Evolutionary conservation across 495 filamentous ascomycete species (phyloP), one percentile per base, ranked within the genome.

Genomic region (Physcia stellaris): DNA sequence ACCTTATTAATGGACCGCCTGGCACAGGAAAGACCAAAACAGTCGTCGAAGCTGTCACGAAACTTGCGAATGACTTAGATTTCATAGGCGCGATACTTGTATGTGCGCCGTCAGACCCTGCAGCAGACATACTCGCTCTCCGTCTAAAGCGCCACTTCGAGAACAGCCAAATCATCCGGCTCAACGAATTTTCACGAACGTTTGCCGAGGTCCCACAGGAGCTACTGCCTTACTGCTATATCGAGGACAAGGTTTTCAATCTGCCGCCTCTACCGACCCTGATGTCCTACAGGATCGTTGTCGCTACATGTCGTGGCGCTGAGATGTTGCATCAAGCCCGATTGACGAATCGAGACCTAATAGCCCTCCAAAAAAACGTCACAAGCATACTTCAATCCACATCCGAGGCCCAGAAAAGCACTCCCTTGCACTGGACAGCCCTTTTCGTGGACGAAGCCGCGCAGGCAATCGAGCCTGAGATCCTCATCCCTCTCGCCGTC

Each of bases 21-120:
- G 90, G 90, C 11, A 98, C 90, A 7, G 90, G 90, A 42, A 98
- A 98, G 61, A 98, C 90, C n/a, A 48, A 48, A 31, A 48, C 45
- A 26, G 32, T 48, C n/a, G 37, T 35, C 21, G 45, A 48, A 22
- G 13, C 35, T 22, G 40, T 48, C 13, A 35, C 30, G 16, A 40
- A 48, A 37, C 24, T 48, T 21, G 29, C 27, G n/a, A 28, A 34
- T 17, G 40, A 40, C 32, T 18, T 30, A 10, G 24, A 6, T n/a
- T 31, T 43, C 12, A 26, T 31, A 16, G 45, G 45, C 4, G 35
- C 40, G 12, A 60, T 75, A 18, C 49, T 75, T 9, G 50, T 75
- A 13, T 75, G 70, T 37, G 69, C 70, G 11, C 69, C 70, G 17
- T 73, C 70, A 12, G 67, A 75, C 37, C 58, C 62, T 18, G 70